These are phyloP conservation scores for Cruciata laevipes DNA, from an alignment of 257 asterid species.

Conservation along the genomic window DNA sequence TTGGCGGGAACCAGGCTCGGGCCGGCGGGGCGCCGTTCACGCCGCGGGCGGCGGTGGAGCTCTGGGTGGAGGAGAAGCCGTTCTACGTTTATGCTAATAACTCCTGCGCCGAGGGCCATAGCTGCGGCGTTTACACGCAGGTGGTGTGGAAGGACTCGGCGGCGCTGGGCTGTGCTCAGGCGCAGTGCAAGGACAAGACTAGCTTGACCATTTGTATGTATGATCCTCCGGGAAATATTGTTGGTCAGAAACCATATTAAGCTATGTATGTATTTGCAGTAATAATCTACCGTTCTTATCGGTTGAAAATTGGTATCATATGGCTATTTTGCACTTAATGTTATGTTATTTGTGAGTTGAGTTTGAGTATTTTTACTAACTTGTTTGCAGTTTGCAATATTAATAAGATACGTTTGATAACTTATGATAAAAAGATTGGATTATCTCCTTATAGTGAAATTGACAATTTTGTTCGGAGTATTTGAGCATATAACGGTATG, in stretches of 20 bases:
- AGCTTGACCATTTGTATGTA: conserved; percentile 68
- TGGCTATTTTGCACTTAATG: background rate
- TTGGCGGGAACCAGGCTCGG: conserved; percentile 81
- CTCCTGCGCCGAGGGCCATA: conserved; percentile 45
- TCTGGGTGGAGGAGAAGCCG: conserved; percentile 75
- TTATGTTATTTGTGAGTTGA: no score
- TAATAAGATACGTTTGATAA: no score
- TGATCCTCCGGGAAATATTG: conserved; percentile 80
- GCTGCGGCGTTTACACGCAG: conserved; percentile 88
- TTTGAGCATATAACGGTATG: no score
- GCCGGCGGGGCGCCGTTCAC: conserved; percentile 43
- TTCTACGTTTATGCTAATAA: conserved; percentile 53
- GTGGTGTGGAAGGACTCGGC: conserved; percentile 73
- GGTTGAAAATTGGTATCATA: background rate
- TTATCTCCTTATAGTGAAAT: no score
- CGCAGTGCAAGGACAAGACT: conserved; percentile 39
- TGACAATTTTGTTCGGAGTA: no score
- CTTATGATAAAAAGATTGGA: no score
- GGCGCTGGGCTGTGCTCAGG: conserved; percentile 77
- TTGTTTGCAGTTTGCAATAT: no score
- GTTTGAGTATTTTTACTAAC: no score
- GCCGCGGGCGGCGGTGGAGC: conserved; percentile 56
- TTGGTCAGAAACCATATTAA: conserved; percentile 88
- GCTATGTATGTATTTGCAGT: background rate
- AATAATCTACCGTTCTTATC: background rate